Conservation (phyloP, 2,329 filamentous ascomycete species). For the Claviceps pazoutovae region DNA sequence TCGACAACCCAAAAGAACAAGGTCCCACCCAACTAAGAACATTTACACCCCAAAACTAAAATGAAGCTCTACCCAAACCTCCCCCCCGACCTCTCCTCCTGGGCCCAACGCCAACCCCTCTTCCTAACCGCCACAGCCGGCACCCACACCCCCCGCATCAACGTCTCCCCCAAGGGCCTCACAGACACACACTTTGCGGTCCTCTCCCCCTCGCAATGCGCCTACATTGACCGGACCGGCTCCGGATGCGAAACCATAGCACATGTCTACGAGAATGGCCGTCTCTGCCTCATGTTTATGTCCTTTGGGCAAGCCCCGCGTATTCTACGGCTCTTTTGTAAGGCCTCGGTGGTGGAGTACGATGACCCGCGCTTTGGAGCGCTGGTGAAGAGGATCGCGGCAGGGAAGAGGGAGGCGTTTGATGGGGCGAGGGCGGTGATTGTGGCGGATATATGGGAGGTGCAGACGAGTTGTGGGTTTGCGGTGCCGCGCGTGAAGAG, state of each 20-base stretch:
- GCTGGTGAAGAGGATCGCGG: slow-evolving; percentile 30
- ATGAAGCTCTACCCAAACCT: slow-evolving; percentile 48
- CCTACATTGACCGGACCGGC: slow-evolving; percentile 62
- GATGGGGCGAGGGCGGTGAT: slow-evolving; percentile 46
- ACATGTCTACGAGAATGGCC: slow-evolving; percentile 63
- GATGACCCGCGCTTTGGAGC: slow-evolving; percentile 34
- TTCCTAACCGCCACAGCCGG: slow-evolving; percentile 68
- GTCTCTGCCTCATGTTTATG: slow-evolving; percentile 62
- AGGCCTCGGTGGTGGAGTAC: slow-evolving; percentile 44
- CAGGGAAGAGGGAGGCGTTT: slow-evolving; percentile 22
- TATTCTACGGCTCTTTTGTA: slow-evolving; percentile 52
- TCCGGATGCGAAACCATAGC: slow-evolving; percentile 64
- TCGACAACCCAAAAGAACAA: too few species aligned
- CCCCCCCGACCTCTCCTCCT: slow-evolving; percentile 39
- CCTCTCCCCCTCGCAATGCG: slow-evolving; percentile 42
- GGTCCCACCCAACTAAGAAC: too few species aligned
- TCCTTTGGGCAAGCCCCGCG: slow-evolving; percentile 45
- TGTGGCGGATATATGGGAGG: slow-evolving; percentile 46
- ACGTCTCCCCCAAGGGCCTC: slow-evolving; percentile 63
- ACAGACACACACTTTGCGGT: slow-evolving; percentile 48
- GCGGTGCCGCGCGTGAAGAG: slow-evolving; percentile 42
- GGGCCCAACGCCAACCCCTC: slow-evolving; percentile 53
- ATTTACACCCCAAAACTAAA: not conserved
- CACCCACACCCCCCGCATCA: slow-evolving; percentile 53
- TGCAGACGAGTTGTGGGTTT: slow-evolving; percentile 54